A percentile compares a stretch with the other conserved stretches of the same genome.
Conservation (phyloP, 192 early-diverging fungal species). For the Entomortierella lignicola region DNA sequence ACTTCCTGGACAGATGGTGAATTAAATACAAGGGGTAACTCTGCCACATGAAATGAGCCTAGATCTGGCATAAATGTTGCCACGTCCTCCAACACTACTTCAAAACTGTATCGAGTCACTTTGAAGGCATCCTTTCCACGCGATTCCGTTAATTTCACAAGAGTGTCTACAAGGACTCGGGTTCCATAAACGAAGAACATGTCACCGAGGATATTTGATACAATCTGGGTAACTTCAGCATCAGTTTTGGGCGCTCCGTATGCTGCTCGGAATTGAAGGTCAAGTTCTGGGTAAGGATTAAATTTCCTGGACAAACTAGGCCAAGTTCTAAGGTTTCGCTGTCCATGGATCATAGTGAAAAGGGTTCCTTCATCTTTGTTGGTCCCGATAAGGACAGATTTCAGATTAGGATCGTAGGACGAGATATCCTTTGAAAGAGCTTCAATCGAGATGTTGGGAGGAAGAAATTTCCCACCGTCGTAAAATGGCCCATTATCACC, state of each 20-base stretch:
- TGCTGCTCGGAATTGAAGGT: not conserved
- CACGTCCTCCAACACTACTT: not conserved
- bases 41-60: too few species aligned
- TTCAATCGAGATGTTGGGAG: conserved; percentile 12
- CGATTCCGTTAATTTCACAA: too few species aligned
- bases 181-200: conserved; percentile 6
- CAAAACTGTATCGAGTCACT: too few species aligned
- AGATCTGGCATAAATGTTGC: too few species aligned
- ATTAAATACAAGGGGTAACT: too few species aligned
- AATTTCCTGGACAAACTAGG: not conserved
- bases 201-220: conserved; percentile 6
- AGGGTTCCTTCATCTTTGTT: conserved; percentile 30
- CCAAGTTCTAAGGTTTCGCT: not conserved
- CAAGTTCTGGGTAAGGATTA: conserved; percentile 2
- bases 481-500: conserved; percentile 5
- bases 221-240: conserved; percentile 1
- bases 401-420: conserved; percentile 22
- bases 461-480: conserved; percentile 16
- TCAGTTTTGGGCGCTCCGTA: conserved; percentile 27
- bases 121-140: too few species aligned
- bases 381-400: conserved; percentile 29
- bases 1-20: too few species aligned
- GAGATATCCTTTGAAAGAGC: not conserved
- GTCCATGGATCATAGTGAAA: not conserved
- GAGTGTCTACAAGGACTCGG: not conserved